These are phyloP conservation scores for Eragrostis curvula DNA, from an alignment of 176 grass and related monocot genomes.

Conservation along the genomic window DNA sequence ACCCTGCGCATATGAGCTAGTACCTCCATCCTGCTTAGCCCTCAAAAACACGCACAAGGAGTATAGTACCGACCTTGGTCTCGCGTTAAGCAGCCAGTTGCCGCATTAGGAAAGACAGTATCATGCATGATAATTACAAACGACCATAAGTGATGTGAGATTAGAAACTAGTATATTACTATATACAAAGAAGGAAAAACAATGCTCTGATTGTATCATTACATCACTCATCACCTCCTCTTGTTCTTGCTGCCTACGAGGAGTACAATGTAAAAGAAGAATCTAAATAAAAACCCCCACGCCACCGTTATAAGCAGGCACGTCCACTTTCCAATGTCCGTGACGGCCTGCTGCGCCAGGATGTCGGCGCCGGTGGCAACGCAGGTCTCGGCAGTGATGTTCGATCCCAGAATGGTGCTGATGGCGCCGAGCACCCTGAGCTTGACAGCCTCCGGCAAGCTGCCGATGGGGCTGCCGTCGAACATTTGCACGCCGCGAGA, in stretches of 20 bases:
- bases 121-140: too few species aligned
- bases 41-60: too few species aligned
- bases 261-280: conserved; percentile 62
- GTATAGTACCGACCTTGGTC: too few species aligned
- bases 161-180: too few species aligned
- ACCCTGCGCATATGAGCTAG: too few species aligned
- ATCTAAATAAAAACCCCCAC: conserved; percentile 66
- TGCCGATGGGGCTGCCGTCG: conserved; percentile 61
- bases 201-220: too few species aligned
- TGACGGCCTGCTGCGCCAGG: conserved; percentile 61
- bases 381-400: conserved; percentile 47
- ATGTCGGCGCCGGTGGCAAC: conserved; percentile 73
- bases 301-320: conserved; percentile 69
- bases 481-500: conserved; percentile 71
- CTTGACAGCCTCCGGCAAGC: conserved; percentile 46
- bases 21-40: too few species aligned
- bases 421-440: conserved; percentile 63
- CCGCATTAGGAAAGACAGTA: too few species aligned
- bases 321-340: conserved; percentile 71
- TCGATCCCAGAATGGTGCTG: conserved; percentile 30
- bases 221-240: conserved; percentile 41
- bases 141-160: too few species aligned
- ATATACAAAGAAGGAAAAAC: too few species aligned
- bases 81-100: too few species aligned
- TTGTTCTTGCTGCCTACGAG: conserved; percentile 75